Percentiles rank a stretch among this genome's conserved stretches.
These are phyloP conservation scores for Forsythia viridissima DNA, from an alignment of 257 asterid species.

Conservation along the genomic window DNA sequence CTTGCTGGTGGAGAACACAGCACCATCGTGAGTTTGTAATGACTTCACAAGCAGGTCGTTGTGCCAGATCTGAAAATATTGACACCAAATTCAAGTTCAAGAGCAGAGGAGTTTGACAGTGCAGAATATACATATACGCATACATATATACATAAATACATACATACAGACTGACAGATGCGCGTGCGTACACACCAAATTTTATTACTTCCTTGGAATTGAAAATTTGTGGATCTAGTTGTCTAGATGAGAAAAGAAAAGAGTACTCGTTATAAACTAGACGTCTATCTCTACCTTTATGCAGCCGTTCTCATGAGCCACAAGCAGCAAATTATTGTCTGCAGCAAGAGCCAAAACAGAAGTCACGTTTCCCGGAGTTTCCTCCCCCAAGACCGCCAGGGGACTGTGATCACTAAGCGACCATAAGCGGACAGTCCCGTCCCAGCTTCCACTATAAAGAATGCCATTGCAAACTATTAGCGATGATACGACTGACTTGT, in stretches of 20 bases:
- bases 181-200: neutral
- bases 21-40: constrained; percentile 56
- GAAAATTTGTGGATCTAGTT: neutral
- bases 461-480: constrained; percentile 58
- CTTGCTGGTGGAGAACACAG: constrained; percentile 60
- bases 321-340: constrained; percentile 54
- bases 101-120: neutral
- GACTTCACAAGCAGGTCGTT: constrained; percentile 57
- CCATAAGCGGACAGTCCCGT: constrained; percentile 91
- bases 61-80: constrained; percentile 62
- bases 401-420: constrained; percentile 80
- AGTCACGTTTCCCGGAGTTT: constrained; percentile 37
- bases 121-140: neutral
- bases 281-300: constrained; percentile 40
- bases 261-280: too few relatives aligned
- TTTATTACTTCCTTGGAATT: neutral
- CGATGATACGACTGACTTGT: constrained; percentile 75
- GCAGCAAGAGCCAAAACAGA: constrained; percentile 66
- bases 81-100: neutral
- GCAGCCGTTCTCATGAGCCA: constrained; percentile 70
- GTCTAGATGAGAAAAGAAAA: too few relatives aligned
- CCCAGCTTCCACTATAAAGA: constrained; percentile 98
- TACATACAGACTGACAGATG: too few relatives aligned
- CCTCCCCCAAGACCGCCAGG: constrained; percentile 72
- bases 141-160: neutral